Evolutionary conservation across 805 yeast genomes (phyloP).

Genomic region (Candida lessepsii): DNA sequence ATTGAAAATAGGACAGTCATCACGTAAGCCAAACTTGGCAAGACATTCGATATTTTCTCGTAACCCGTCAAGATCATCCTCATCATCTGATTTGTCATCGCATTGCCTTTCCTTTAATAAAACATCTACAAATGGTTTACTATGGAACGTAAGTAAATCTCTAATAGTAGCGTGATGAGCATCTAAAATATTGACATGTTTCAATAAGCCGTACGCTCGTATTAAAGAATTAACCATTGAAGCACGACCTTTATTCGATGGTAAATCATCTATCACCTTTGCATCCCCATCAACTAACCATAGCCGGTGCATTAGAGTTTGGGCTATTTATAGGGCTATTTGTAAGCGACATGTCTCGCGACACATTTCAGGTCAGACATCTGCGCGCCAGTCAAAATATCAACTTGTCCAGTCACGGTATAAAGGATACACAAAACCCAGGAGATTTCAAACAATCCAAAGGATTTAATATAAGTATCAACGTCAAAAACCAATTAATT

Average conservation of each 20-base stretch:
- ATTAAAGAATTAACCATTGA: constrained; percentile 43
- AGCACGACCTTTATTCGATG: constrained; percentile 54
- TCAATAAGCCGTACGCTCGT: constrained; percentile 4
- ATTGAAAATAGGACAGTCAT: constrained; percentile 67
- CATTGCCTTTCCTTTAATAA: constrained; percentile 30
- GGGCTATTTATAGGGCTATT: neutral
- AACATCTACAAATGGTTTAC: constrained; percentile 36
- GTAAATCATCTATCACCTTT: constrained; percentile 40
- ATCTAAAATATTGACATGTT: constrained; percentile 21
- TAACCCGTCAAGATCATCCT: too few relatives aligned
- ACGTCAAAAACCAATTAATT: too few relatives aligned
- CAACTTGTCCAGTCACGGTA: constrained; percentile 4
- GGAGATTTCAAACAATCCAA: neutral
- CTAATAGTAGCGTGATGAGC: constrained; percentile 22
- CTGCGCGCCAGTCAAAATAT: neutral
- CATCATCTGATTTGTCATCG: neutral
- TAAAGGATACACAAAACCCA: constrained; percentile 4
- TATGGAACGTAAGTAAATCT: constrained; percentile 53
- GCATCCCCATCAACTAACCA: constrained; percentile 20
- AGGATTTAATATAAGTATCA: too few relatives aligned
- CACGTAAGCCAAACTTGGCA: constrained; percentile 46
- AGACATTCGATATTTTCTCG: too few relatives aligned
- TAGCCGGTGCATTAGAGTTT: constrained; percentile 11
- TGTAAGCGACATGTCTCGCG: neutral
- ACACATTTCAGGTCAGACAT: constrained; percentile 3